These are phyloP conservation scores for Rhynchosporium secalis DNA, from an alignment of 2,329 filamentous ascomycete genomes.

Conservation along the genomic window DNA sequence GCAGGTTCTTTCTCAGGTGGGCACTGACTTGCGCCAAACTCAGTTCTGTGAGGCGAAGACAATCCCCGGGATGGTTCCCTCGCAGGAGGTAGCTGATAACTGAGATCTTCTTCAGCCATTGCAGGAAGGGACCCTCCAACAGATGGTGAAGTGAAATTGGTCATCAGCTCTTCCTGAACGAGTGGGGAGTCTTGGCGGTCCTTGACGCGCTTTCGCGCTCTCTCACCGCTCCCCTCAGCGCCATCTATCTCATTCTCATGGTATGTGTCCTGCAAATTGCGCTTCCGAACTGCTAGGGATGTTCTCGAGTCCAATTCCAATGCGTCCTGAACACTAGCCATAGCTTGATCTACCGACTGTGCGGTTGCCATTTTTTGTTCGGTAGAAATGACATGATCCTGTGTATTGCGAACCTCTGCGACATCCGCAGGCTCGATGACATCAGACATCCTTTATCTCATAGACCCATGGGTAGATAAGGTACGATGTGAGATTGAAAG, in stretches of 20 bases:
- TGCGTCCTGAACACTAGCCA: background rate
- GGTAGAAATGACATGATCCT: background rate
- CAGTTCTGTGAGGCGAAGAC: no score
- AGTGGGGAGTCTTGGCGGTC: constrained; percentile 3
- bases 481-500: background rate
- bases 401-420: background rate
- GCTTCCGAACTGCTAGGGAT: constrained; percentile 12
- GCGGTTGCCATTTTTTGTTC: background rate
- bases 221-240: constrained; percentile 27
- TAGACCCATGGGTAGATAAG: background rate
- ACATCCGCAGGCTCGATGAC: constrained; percentile 2
- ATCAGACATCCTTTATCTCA: background rate
- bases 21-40: no score
- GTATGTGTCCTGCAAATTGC: background rate
- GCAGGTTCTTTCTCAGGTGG: no score
- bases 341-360: background rate
- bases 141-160: constrained; percentile 9
- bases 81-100: background rate
- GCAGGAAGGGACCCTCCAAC: background rate
- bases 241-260: constrained; percentile 21
- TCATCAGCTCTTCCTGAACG: constrained; percentile 6
- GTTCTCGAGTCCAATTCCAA: constrained; percentile 14
- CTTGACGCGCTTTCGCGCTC: constrained; percentile 21
- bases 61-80: background rate
- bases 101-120: constrained; percentile 5